Evolutionary conservation across 108 stramenopile species (phyloP).

Genomic region (Cylindrotheca fusiformis): DNA sequence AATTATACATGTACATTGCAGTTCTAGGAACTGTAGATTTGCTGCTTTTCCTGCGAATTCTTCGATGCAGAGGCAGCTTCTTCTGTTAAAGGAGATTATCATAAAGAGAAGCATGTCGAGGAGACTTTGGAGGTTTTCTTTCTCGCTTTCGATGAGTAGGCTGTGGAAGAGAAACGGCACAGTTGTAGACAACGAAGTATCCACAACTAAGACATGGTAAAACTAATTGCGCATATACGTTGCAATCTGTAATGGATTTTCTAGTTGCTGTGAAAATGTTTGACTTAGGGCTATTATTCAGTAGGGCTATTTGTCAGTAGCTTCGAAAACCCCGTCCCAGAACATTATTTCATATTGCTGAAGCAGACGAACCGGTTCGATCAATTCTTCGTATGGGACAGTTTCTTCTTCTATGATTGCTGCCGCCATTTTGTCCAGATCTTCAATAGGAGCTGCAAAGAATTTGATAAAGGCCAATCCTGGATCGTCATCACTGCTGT

Average conservation of each 20-base stretch:
- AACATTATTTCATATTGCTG: constrained; percentile 41
- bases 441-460: constrained; percentile 37
- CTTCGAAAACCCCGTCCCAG: constrained; percentile 26
- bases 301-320: background rate
- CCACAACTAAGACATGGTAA: no score
- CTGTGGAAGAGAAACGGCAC: no score
- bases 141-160: no score
- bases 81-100: constrained; percentile 61
- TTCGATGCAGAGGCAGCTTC: constrained; percentile 84
- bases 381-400: constrained; percentile 31
- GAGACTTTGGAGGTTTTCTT: no score
- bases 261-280: no score
- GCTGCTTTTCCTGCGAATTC: constrained; percentile 64
- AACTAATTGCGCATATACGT: no score
- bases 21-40: constrained; percentile 61
- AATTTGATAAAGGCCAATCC: constrained; percentile 33
- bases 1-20: constrained; percentile 67
- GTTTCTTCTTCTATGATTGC: constrained; percentile 25
- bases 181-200: no score
- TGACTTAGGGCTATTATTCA: background rate
- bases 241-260: no score
- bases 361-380: constrained; percentile 40
- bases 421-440: constrained; percentile 38
- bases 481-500: constrained; percentile 15
- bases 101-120: no score